Conservation (phyloP, 257 asterid species). For the Paulownia fortunei region DNA sequence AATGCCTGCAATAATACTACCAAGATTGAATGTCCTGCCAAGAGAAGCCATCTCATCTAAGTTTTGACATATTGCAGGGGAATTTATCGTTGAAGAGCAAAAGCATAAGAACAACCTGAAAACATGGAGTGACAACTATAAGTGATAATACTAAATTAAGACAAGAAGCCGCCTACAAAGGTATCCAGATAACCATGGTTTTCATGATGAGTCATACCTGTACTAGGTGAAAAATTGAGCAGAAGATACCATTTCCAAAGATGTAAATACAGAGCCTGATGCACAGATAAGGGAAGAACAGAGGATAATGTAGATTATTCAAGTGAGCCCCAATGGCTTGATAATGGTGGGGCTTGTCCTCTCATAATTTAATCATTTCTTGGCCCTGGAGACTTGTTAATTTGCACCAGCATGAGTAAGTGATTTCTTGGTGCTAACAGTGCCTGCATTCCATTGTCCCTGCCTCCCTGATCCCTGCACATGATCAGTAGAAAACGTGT, state of each 20-base stretch:
- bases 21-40: too few species aligned
- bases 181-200: conserved; percentile 41
- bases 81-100: conserved; percentile 13
- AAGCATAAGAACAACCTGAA: conserved; percentile 33
- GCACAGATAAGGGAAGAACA: conserved; percentile 43
- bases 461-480: conserved; percentile 48
- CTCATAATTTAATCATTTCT: conserved; percentile 20
- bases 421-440: conserved; percentile 32
- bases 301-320: conserved; percentile 47
- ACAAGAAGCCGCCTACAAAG: not conserved
- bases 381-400: conserved; percentile 32
- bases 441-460: conserved; percentile 28
- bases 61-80: not conserved
- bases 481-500: conserved; percentile 40
- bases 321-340: conserved; percentile 41
- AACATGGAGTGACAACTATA: conserved; percentile 21
- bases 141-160: not conserved
- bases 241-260: conserved; percentile 43
- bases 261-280: conserved; percentile 19
- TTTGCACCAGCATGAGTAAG: conserved; percentile 33
- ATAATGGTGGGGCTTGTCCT: conserved; percentile 26
- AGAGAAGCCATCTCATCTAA: not conserved
- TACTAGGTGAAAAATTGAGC: conserved; percentile 33
- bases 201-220: conserved; percentile 32
- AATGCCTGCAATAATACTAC: too few species aligned